Evolutionary conservation across 2,329 filamentous ascomycete species (phyloP), one percentile per base, ranked within the genome.

Genomic region (Xylariaceae sp.): DNA sequence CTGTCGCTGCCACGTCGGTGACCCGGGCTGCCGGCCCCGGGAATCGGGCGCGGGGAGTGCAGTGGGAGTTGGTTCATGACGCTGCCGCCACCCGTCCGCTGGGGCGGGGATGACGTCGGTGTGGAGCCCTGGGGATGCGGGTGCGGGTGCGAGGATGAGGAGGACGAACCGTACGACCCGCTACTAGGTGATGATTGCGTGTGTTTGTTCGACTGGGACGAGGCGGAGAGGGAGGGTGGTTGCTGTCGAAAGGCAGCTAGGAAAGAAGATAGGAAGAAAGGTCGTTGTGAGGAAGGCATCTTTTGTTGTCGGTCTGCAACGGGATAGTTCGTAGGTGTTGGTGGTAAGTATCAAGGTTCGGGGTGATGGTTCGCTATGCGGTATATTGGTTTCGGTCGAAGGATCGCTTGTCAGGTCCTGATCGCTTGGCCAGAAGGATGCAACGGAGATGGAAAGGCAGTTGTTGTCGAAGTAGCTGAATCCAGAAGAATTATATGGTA

Each of bases 1-100:
- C 87, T 91, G 65, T 92, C 89, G 65, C 88, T 91, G 23, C 89
- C 90, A 53, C 90, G 80, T 53, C 88, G 79, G 12, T 79, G 75
- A n/a, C 70, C 72, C 21, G 51, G 29, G 6, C 59, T 52, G 8
- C 21, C 43, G n/a, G 12, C 58, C 14, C 21, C 39, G 9, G 70
- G 51, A 9, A 72, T 72, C 8, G 69, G 67, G 2, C 67, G 67
- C n/a, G 68, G 64, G 2, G 69, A 68, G 50, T 71, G 69, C n/a
- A 71, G 40, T 3, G 68, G 69, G 6, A 72, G 56, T 36, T 71
- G 69, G 50, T 66, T 71, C 69, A 71, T 70, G 4, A 72, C 66
- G 51, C 68, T 62, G 41, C 65, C 60, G 23, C 60, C 45, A 7
- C 39, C 44, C 3, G 59, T 39, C 11, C 48, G 47, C 14, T 36